These are phyloP conservation scores for Copromyces sp. DNA, from an alignment of 495 filamentous ascomycete species.

Conservation along the genomic window DNA sequence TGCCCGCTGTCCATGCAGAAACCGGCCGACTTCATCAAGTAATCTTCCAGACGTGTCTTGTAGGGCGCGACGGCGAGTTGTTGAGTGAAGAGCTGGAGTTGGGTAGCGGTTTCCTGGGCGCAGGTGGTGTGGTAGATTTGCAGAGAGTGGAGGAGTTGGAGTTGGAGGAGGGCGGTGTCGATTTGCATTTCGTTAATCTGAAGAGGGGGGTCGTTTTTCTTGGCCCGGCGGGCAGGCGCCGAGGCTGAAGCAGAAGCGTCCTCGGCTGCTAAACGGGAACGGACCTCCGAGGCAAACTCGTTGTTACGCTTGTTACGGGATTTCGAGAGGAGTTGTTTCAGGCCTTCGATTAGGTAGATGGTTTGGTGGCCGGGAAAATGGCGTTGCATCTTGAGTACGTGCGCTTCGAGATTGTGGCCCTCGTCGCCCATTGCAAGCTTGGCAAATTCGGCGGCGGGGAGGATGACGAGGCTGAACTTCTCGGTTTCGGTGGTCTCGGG, in stretches of 20 bases:
- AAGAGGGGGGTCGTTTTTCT: conserved; percentile 33
- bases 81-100: conserved; percentile 68
- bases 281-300: conserved; percentile 55
- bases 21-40: conserved; percentile 37
- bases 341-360: conserved; percentile 72
- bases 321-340: conserved; percentile 57
- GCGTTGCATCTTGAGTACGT: conserved; percentile 47
- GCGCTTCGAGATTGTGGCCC: conserved; percentile 45
- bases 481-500: conserved; percentile 48
- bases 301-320: conserved; percentile 58
- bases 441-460: conserved; percentile 60
- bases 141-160: conserved; percentile 59
- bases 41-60: conserved; percentile 33
- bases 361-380: conserved; percentile 43
- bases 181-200: conserved; percentile 60
- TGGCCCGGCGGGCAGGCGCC: conserved; percentile 19
- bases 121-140: conserved; percentile 63
- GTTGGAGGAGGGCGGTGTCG: conserved; percentile 60
- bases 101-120: conserved; percentile 61
- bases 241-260: conserved; percentile 4
- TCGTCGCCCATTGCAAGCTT: conserved; percentile 42
- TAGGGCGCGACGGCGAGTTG: conserved; percentile 74
- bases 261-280: conserved; percentile 38
- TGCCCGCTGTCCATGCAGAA: conserved; percentile 83
- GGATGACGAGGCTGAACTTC: conserved; percentile 54